Evolutionary conservation across 371 early-diverging fungal genomes (phyloP), one percentile per base, ranked within the genome.

Genomic region (Circinella minor): DNA sequence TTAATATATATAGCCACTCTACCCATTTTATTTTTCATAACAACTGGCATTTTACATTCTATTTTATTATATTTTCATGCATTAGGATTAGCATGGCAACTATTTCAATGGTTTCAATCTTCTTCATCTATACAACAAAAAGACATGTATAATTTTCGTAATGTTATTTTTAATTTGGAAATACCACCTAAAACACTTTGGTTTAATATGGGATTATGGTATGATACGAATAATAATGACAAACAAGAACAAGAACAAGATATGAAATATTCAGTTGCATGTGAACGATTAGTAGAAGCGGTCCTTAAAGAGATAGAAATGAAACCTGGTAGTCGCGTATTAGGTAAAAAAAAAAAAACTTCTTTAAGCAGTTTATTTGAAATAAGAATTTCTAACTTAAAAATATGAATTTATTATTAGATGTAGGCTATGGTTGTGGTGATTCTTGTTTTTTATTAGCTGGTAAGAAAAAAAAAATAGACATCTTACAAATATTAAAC

Each of bases 361-460:
- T 34, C 0, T 57, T 27, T n/a, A 27, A 27, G 27, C 27, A 27
- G 2, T 27, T 27, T n/a, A n/a, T 1, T 27, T 27, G 27, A 27
- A 27, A 27, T 4, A 17, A 38, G 39, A 49, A 34, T 15, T 34
- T 9, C 43, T 43, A 9, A 51, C 7, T 13, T 3, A 8, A 51
- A 13, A 4, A n/a, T n/a, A 5, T 51, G n/a, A n/a, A n/a, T 51
- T 51, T 51, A 51, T 3, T 51, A 51, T 51, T 51, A 85, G 85
- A 85, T 70, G 83, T 85, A 38, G 85, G 83, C 0, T 85, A 79
- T 80, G 85, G 85, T 4, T 85, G 85, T 70, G 85, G 83, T 0
- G 85, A 85, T 68, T 85, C 85, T 0, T 85, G 81, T 60, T 77
- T 82, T 47, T 18, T 76, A 9, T 61, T 85, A 54, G 78, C 81